These are phyloP conservation scores for Mycosarcoma maydis DNA, from an alignment of 1,284 basidiomycete genomes.

Conservation along the genomic window DNA sequence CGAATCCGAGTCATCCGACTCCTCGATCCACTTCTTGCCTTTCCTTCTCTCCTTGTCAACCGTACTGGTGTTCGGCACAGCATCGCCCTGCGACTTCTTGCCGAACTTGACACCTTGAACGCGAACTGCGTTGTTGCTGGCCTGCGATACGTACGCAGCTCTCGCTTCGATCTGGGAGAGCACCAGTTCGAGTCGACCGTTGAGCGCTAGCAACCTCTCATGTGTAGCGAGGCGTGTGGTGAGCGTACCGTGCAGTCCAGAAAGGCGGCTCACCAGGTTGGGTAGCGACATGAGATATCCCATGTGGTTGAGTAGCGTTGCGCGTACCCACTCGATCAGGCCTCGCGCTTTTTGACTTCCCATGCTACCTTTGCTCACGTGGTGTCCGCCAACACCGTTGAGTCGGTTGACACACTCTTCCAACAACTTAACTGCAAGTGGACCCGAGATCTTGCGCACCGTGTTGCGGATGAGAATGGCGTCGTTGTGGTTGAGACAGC, in stretches of 20 bases:
- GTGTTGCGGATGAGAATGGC: conserved; percentile 84
- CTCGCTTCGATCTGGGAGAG: conserved; percentile 89
- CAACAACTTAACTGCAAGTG: conserved; percentile 85
- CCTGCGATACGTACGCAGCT: conserved; percentile 58
- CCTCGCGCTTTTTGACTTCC: conserved; percentile 69
- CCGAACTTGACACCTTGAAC: conserved; percentile 57
- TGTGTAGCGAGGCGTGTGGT: conserved; percentile 82
- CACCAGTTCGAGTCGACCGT: conserved; percentile 90
- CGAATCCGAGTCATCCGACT: conserved; percentile 47
- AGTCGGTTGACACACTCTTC: conserved; percentile 89
- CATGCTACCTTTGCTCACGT: conserved; percentile 55
- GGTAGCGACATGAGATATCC: conserved; percentile 94
- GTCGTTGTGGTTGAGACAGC: conserved; percentile 86
- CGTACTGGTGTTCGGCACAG: not conserved
- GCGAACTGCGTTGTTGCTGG: conserved; percentile 40
- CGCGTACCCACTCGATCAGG: conserved; percentile 87
- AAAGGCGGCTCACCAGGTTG: conserved; percentile 82
- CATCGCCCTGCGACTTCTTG: conserved; percentile 35
- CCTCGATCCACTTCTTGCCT: conserved; percentile 57
- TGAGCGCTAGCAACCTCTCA: conserved; percentile 83
- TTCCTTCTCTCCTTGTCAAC: conserved; percentile 35
- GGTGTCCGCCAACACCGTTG: conserved; percentile 75
- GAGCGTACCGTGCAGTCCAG: conserved; percentile 83
- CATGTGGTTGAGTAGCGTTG: conserved; percentile 85
- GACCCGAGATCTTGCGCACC: conserved; percentile 85